Base-by-base conservation (phyloP, 2,329 filamentous ascomycete genomes). In the Fusarium ramigenum region DNA sequence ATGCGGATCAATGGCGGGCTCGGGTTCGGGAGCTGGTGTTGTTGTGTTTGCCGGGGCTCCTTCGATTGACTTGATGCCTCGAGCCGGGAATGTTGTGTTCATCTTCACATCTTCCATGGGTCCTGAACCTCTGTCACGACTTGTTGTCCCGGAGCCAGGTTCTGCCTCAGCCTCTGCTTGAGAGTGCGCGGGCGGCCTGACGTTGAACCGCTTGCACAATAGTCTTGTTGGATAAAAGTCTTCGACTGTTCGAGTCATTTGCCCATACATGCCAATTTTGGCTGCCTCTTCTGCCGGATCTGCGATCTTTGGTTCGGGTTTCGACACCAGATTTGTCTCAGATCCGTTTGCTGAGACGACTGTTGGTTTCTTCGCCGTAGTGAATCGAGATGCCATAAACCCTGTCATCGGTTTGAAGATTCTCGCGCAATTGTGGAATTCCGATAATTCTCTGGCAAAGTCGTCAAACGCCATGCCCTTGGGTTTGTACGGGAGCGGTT, bases 361-460 rank as follows among this genome's bases (percentile, higher is more conserved):
- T 10, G 82, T 77, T 14, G 83, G 75, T 0, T 88, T 85, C 14
- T 89, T 89, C 2, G 91, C 89, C 4, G 93, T 92, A 0, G 95
- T 98, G 80, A 99, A 99, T 0, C 96, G 91, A 25, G 93, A 94
- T 21, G 96, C 96, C 94, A 99, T 98, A 71, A 94, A 87, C 0
- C 95, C 95, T 5, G 93, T 94, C 84, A 97, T 93, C 2, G 96
- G 96, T 80, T 93, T 96, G 85, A 98, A 99, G 25, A 98, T 90
- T 66, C 86, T 82, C 18, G 88, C 88, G 68, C 88, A 90, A 68
- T 86, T 87, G 74, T 84, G 83, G 72, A 97, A 98, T 78, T 99
- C 91, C 58, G 84, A 85, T 60, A 97, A 85, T 81, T 99, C 96
- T 63, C 90, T 90, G 39, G 91, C 81, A 91, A 93, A 98, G 58